Conservation (phyloP, 2,329 filamentous ascomycete species). For the Monilinia polystroma region DNA sequence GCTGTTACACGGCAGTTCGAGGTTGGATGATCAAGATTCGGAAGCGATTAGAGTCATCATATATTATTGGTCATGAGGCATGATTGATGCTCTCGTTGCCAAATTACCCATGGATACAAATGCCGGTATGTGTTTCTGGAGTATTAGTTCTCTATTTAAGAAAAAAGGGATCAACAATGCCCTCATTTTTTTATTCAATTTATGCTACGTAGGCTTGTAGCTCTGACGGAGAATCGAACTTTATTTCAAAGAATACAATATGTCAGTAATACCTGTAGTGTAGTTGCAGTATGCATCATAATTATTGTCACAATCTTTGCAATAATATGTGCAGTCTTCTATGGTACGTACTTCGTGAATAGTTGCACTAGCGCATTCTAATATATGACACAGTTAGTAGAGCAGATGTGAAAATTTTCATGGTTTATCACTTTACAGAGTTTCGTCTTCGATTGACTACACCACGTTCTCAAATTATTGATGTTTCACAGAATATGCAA, state of each 20-base stretch:
- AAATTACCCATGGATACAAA: too few species aligned
- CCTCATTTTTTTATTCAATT: background rate
- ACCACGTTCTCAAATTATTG: background rate
- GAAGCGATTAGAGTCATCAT: too few species aligned
- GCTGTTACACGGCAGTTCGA: too few species aligned
- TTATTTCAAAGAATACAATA: background rate
- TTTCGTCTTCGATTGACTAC: constrained; percentile 7
- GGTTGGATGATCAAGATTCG: too few species aligned
- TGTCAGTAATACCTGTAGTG: constrained; percentile 3
- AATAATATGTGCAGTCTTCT: constrained; percentile 3
- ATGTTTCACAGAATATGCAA: background rate
- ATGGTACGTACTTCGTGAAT: background rate
- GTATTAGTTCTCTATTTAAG: too few species aligned
- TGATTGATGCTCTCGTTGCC: too few species aligned
- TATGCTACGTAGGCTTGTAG: background rate
- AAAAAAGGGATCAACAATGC: background rate
- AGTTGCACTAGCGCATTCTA: background rate
- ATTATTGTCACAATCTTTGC: constrained; percentile 1
- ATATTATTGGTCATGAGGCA: too few species aligned
- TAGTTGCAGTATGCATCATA: constrained; percentile 6
- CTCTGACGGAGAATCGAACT: background rate
- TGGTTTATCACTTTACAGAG: background rate
- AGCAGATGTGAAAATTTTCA: constrained; percentile 4
- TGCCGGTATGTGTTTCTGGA: too few species aligned
- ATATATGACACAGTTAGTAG: constrained; percentile 3